A percentile compares a stretch with the other conserved stretches of the same genome.
phyloP scores from a whole-genome alignment of 768 basidiomycete genomes.

The Pleurotus sapidus region DNA sequence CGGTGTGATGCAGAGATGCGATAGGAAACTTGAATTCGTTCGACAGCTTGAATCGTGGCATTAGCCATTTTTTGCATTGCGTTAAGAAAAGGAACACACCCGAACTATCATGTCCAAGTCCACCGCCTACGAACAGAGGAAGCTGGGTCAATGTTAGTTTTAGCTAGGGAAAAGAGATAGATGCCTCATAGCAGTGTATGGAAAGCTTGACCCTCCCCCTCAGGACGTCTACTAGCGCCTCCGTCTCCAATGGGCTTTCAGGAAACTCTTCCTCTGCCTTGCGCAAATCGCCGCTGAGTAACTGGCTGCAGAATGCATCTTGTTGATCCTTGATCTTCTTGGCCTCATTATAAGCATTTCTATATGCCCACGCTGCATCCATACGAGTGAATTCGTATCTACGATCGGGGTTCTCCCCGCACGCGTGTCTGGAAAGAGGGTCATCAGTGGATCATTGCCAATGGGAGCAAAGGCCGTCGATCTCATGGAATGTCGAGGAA shows the following conservation, averaged over 20 bases:
- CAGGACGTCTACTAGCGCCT: constrained; percentile 65
- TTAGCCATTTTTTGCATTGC: neutral
- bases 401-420: constrained; percentile 62
- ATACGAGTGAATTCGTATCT: constrained; percentile 49
- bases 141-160: neutral
- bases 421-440: constrained; percentile 52
- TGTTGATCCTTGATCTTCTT: constrained; percentile 63
- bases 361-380: constrained; percentile 67
- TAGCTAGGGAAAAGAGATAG: neutral
- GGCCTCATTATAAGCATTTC: constrained; percentile 70
- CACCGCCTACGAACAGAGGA: constrained; percentile 39
- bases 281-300: constrained; percentile 37
- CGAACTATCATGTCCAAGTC: constrained; percentile 68
- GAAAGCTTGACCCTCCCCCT: constrained; percentile 68
- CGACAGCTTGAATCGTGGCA: constrained; percentile 41
- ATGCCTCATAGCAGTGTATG: constrained; percentile 42
- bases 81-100: constrained; percentile 30
- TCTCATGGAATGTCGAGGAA: too few relatives aligned
- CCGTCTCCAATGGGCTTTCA: constrained; percentile 60
- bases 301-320: constrained; percentile 61
- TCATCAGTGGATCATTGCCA: neutral
- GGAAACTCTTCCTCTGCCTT: constrained; percentile 47
- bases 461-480: neutral
- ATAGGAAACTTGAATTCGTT: constrained; percentile 82
- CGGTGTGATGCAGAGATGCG: constrained; percentile 76